A percentile compares a stretch with the other conserved stretches of the same genome.
These are phyloP conservation scores for Sarcodon sp. DNA, from an alignment of 768 basidiomycete species.

Conservation along the genomic window DNA sequence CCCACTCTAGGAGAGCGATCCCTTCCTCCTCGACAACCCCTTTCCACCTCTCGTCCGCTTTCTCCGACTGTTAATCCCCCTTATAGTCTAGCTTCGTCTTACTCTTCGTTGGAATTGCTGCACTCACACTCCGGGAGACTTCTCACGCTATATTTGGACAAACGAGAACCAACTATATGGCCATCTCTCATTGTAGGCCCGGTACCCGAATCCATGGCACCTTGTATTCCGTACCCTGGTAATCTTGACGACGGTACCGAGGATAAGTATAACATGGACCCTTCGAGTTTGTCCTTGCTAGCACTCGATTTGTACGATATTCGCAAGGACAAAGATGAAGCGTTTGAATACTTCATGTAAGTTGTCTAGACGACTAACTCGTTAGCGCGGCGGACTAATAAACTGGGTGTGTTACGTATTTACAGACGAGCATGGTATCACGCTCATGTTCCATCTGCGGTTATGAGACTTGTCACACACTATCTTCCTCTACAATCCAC, in stretches of 20 bases:
- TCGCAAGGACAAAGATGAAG: slow-evolving; percentile 59
- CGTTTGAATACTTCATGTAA: slow-evolving; percentile 73
- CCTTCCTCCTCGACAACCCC: slow-evolving; percentile 12
- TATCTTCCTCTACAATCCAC: slow-evolving; percentile 48
- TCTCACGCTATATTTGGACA: slow-evolving; percentile 70
- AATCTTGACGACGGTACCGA: slow-evolving; percentile 27
- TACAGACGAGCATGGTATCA: slow-evolving; percentile 74
- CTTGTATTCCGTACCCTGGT: slow-evolving; percentile 37
- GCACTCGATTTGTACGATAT: slow-evolving; percentile 67
- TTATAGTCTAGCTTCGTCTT: slow-evolving; percentile 54
- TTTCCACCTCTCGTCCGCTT: slow-evolving; percentile 45
- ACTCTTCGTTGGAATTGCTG: slow-evolving; percentile 66
- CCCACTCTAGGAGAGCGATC: slow-evolving; percentile 3
- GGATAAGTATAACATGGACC: slow-evolving; percentile 73
- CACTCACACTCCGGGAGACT: slow-evolving; percentile 49
- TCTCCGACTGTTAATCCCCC: slow-evolving; percentile 26
- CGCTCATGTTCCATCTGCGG: slow-evolving; percentile 60
- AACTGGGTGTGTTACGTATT: neutral
- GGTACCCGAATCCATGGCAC: slow-evolving; percentile 47
- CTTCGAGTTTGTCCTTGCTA: slow-evolving; percentile 64
- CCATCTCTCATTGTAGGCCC: slow-evolving; percentile 71
- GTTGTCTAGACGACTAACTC: slow-evolving; percentile 15
- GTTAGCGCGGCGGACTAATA: neutral
- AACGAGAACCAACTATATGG: slow-evolving; percentile 71
- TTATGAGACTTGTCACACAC: slow-evolving; percentile 64